Base-by-base conservation (phyloP, 176 grass and related monocot species). In the Aegilops tauschii region DNA sequence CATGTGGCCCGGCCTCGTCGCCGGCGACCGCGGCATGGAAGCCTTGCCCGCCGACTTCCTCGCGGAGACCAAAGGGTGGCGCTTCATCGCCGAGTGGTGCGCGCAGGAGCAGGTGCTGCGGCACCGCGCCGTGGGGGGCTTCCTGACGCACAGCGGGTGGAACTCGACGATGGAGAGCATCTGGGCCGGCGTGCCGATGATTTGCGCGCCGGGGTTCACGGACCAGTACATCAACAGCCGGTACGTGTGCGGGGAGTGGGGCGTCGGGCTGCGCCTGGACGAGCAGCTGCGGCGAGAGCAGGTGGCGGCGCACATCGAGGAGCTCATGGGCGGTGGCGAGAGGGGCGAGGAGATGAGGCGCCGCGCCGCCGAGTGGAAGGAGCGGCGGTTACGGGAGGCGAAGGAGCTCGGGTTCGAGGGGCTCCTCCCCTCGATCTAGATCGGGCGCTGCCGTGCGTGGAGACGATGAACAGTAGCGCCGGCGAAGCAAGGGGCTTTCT, bases 71-170 rank as follows among this genome's bases (percentile, higher is more conserved):
- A 6, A 36, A 39, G 37, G 5, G 13, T 59, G 81, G n/a, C 76
- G 90, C 61, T 89, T 89, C 50, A 65, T 84, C 77, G 77, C 88
- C 0, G 85, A 77, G 71, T 82, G 83, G 85, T 92, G 93, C 87
- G 93, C 93, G 61, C 90, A 94, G 79, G 84, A 92, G 87, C 65
- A 88, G 67, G 90, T 94, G 37, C 87, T 94, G 9, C 37, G 79
- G 45, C 93, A 94, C 90, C 50, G 20, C 47, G 84, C 92, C 44
- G 87, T 94, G 23, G 92, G 90, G 1, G 89, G 78, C 0, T 94
- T 94, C 82, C 65, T 84, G 40, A 94, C 93, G 42, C 93, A 94
- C 82, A 82, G 73, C 82, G 93, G 92, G 20, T 94, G 92, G 92
- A 94, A 94, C 85, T 94, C 92, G 5, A 92, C 87, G 0, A 16